These are phyloP conservation scores for Coniochaeta hoffmannii DNA, from an alignment of 2,329 filamentous ascomycete genomes.

Conservation along the genomic window DNA sequence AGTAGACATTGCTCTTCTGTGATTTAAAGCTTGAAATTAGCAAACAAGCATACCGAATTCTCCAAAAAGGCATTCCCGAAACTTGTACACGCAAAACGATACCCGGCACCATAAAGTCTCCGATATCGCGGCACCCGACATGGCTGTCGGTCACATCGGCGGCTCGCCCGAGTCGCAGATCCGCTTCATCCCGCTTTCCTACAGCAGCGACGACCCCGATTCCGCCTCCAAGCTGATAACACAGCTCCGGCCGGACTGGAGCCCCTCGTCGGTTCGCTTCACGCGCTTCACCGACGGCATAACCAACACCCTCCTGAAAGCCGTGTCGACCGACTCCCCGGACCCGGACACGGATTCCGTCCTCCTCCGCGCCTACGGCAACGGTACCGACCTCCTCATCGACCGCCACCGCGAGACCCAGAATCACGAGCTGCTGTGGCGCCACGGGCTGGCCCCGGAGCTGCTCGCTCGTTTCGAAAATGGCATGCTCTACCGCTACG, in stretches of 20 bases:
- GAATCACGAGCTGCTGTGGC: conserved; percentile 81
- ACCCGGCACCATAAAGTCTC: neutral
- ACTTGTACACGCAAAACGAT: neutral
- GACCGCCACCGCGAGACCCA: conserved; percentile 79
- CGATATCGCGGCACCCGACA: conserved; percentile 4
- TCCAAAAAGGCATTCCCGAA: neutral
- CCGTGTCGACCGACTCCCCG: conserved; percentile 60
- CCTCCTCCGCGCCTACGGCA: conserved; percentile 85
- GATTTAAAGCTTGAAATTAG: neutral
- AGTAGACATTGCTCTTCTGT: neutral
- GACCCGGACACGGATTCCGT: conserved; percentile 77
- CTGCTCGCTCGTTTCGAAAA: conserved; percentile 91
- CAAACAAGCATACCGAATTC: neutral
- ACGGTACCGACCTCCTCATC: conserved; percentile 90
- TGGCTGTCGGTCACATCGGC: conserved; percentile 13
- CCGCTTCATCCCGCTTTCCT: conserved; percentile 65
- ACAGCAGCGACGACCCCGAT: conserved; percentile 67
- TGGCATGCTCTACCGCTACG: conserved; percentile 89
- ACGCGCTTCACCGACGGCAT: conserved; percentile 95
- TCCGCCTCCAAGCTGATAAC: conserved; percentile 76
- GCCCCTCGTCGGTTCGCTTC: conserved; percentile 68
- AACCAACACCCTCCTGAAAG: conserved; percentile 85
- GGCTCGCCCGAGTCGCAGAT: conserved; percentile 35
- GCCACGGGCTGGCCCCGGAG: conserved; percentile 73
- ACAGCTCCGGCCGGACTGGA: conserved; percentile 76